A percentile compares a stretch with the other conserved stretches of the same genome.
phyloP scores from a whole-genome alignment of 2,329 filamentous ascomycete species.

The Neocucurbitaria cava region DNA sequence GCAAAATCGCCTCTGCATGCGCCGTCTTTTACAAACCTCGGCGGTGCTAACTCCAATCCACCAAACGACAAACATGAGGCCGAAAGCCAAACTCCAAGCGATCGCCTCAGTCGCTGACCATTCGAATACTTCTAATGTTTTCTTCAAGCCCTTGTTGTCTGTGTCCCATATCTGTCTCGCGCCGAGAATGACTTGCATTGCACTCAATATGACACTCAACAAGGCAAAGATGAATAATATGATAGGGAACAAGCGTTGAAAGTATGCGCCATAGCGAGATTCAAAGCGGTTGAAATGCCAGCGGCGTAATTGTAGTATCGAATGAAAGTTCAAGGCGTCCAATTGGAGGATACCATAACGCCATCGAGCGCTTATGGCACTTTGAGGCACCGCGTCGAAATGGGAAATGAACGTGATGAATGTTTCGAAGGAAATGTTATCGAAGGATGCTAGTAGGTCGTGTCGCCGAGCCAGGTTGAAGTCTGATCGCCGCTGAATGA shows the following conservation, averaged over 20 bases:
- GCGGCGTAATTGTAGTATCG: constrained; percentile 15
- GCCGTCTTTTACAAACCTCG: constrained; percentile 22
- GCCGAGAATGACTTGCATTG: constrained; percentile 30
- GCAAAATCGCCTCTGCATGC: constrained; percentile 8
- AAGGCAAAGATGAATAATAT: constrained; percentile 27
- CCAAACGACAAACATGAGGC: constrained; percentile 23
- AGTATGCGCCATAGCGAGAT: constrained; percentile 20
- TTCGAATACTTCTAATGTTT: constrained; percentile 17
- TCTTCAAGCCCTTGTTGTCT: constrained; percentile 22
- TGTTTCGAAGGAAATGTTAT: constrained; percentile 11
- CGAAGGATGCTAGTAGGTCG: constrained; percentile 12
- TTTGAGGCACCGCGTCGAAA: constrained; percentile 19
- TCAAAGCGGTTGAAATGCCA: constrained; percentile 30
- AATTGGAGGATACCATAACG: constrained; percentile 24
- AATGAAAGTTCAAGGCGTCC: constrained; percentile 29
- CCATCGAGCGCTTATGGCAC: constrained; percentile 16
- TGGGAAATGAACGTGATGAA: constrained; percentile 20
- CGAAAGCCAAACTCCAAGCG: constrained; percentile 26
- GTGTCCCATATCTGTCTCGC: constrained; percentile 19
- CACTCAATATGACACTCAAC: constrained; percentile 26
- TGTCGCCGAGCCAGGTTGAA: constrained; percentile 20
- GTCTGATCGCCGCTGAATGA: constrained; percentile 27
- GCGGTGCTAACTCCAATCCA: constrained; percentile 20
- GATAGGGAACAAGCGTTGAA: constrained; percentile 25
- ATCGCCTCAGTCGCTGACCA: constrained; percentile 24